Percentiles rank a stretch among this genome's conserved stretches.
Conservation (phyloP, 108 stramenopile genomes). For the Skeletonema marinoi region DNA sequence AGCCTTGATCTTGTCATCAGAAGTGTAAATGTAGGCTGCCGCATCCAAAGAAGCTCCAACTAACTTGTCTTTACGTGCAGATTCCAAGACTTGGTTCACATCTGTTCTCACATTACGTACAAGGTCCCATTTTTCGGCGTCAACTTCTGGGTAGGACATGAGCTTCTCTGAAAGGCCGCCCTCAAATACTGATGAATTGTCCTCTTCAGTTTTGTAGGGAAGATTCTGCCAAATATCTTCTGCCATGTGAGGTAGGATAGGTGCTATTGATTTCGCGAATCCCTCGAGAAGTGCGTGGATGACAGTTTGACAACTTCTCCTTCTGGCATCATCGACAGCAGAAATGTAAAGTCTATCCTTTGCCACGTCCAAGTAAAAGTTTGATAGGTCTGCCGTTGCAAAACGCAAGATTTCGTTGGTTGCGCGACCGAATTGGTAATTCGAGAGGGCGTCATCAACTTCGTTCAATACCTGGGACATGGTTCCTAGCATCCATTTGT, state of each 20-base stretch:
- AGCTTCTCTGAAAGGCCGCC: slow-evolving; percentile 65
- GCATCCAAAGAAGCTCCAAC: slow-evolving; percentile 89
- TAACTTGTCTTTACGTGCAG: slow-evolving; percentile 84
- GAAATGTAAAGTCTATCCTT: slow-evolving; percentile 98
- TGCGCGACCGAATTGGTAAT: slow-evolving; percentile 87
- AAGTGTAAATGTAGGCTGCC: slow-evolving; percentile 74
- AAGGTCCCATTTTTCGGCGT: slow-evolving; percentile 71
- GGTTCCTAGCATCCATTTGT: slow-evolving; percentile 95
- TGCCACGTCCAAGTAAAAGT: slow-evolving; percentile 96
- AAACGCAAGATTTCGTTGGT: slow-evolving; percentile 89
- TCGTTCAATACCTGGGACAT: slow-evolving; percentile 78
- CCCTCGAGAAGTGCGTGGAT: slow-evolving; percentile 84
- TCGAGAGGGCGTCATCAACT: slow-evolving; percentile 86
- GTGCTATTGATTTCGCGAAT: slow-evolving; percentile 85
- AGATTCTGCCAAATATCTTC: slow-evolving; percentile 97
- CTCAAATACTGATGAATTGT: slow-evolving; percentile 75
- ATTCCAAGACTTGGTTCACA: slow-evolving; percentile 86
- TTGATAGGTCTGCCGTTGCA: slow-evolving; percentile 90
- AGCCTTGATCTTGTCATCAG: slow-evolving; percentile 58
- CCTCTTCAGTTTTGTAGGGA: slow-evolving; percentile 63
- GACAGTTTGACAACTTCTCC: slow-evolving; percentile 93
- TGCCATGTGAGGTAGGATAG: slow-evolving; percentile 96
- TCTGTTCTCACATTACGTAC: slow-evolving; percentile 82
- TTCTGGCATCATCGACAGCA: slow-evolving; percentile 78
- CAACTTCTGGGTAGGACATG: slow-evolving; percentile 54